Evolutionary conservation across 2,329 filamentous ascomycete genomes (phyloP).

Genomic region (Hypoxylon sp.): DNA sequence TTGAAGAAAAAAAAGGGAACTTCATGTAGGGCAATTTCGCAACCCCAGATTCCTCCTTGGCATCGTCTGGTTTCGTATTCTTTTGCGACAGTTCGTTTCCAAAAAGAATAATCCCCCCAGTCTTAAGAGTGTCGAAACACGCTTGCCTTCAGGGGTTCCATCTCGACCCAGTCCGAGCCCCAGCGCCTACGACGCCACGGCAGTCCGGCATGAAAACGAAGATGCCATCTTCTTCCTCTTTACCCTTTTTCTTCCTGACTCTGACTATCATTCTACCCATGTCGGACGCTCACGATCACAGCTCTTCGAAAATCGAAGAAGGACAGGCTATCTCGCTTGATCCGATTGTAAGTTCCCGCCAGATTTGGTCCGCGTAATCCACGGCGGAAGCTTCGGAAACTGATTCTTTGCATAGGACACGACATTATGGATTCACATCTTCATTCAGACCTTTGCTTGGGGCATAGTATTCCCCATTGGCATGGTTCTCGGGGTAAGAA

Average conservation of each 20-base stretch:
- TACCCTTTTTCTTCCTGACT: constrained; percentile 34
- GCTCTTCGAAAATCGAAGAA: constrained; percentile 67
- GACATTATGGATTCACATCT: constrained; percentile 92
- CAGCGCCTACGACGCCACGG: constrained; percentile 25
- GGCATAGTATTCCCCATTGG: constrained; percentile 92
- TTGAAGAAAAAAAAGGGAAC: too few species aligned
- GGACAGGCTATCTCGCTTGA: constrained; percentile 75
- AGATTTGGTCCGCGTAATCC: constrained; percentile 17
- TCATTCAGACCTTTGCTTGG: constrained; percentile 86
- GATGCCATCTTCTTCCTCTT: constrained; percentile 31
- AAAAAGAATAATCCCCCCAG: constrained; percentile 5
- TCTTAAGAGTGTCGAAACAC: constrained; percentile 28
- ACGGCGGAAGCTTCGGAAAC: constrained; percentile 32
- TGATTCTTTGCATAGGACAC: constrained; percentile 68
- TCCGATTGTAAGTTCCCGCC: constrained; percentile 67
- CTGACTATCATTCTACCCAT: constrained; percentile 41
- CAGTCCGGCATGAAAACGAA: constrained; percentile 14
- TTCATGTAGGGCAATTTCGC: too few species aligned
- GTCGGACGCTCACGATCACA: constrained; percentile 57
- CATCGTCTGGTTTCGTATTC: background rate
- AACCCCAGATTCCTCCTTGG: too few species aligned
- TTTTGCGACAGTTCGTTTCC: constrained; percentile 12
- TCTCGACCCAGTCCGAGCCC: constrained; percentile 21
- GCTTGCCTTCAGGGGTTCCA: constrained; percentile 28
- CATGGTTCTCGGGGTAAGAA: constrained; percentile 89